A percentile compares a stretch with the other conserved stretches of the same genome.
Evolutionary conservation across 1,139 yeast genomes (phyloP).

Genomic region (Candida gigantensis): DNA sequence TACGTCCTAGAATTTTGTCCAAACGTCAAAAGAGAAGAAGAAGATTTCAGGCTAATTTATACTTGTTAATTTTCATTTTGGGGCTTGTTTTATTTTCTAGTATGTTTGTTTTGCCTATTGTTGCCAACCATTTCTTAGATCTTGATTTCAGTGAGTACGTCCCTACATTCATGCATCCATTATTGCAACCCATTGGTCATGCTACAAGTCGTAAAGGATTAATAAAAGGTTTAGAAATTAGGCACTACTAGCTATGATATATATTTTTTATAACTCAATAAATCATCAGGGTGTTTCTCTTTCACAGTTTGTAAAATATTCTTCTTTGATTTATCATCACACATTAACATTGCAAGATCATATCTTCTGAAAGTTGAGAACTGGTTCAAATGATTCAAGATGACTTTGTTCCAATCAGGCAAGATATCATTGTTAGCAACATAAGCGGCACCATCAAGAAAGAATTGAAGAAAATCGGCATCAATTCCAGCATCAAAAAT

Average conservation of each 20-base stretch:
- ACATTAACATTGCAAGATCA: slow-evolving; percentile 21
- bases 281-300: slow-evolving; percentile 8
- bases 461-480: slow-evolving; percentile 53
- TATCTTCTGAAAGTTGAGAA: slow-evolving; percentile 28
- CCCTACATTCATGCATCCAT: slow-evolving; percentile 33
- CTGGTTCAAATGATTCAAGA: slow-evolving; percentile 19
- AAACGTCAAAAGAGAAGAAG: slow-evolving; percentile 34
- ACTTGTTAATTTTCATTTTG: slow-evolving; percentile 39
- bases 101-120: slow-evolving; percentile 43
- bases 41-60: slow-evolving; percentile 34
- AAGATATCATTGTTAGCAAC: slow-evolving; percentile 17
- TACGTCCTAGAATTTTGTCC: slow-evolving; percentile 40
- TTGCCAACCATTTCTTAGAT: slow-evolving; percentile 29
- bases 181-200: slow-evolving; percentile 45
- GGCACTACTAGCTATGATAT: slow-evolving; percentile 13
- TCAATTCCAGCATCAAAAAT: slow-evolving; percentile 57
- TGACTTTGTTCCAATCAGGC: slow-evolving; percentile 20
- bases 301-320: slow-evolving; percentile 15
- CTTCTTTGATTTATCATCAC: slow-evolving; percentile 12
- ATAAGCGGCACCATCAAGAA: slow-evolving; percentile 45
- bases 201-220: slow-evolving; percentile 39
- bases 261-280: slow-evolving; percentile 6
- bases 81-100: slow-evolving; percentile 37
- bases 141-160: slow-evolving; percentile 38
- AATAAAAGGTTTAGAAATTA: slow-evolving; percentile 19